Conservation (phyloP, 2,329 filamentous ascomycete species). For the Pseudogymnoascus sp. region DNA sequence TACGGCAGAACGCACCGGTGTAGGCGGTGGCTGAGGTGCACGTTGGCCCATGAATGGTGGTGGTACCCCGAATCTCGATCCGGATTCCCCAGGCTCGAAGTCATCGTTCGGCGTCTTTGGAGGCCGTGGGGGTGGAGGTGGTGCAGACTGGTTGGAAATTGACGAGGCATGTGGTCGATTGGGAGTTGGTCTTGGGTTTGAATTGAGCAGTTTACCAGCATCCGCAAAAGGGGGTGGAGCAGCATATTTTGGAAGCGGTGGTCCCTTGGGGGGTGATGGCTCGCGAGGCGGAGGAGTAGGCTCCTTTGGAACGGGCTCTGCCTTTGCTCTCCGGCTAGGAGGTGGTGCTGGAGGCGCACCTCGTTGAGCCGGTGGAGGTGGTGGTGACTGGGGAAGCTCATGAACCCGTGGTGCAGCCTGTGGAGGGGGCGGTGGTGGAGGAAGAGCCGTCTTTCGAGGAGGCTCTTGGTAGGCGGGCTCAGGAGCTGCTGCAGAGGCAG, state of each 20-base stretch:
- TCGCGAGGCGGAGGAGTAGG: conserved; percentile 57
- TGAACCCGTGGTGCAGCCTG: conserved; percentile 31
- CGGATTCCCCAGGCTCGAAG: conserved; percentile 38
- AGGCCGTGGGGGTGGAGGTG: conserved; percentile 60
- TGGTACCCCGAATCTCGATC: conserved; percentile 64
- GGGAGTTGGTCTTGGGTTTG: conserved; percentile 32
- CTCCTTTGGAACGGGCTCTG: conserved; percentile 38
- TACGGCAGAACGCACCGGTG: conserved; percentile 61
- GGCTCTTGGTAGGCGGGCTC: conserved; percentile 32
- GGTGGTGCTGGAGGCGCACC: conserved; percentile 46
- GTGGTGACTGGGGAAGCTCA: conserved; percentile 25
- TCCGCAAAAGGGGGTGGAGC: conserved; percentile 84
- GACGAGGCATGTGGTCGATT: conserved; percentile 42
- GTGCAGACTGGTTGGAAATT: conserved; percentile 44
- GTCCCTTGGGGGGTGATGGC: conserved; percentile 54
- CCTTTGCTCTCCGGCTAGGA: conserved; percentile 51
- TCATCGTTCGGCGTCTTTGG: conserved; percentile 67
- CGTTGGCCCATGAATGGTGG: conserved; percentile 67
- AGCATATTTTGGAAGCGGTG: conserved; percentile 62
- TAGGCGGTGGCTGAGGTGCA: conserved; percentile 61
- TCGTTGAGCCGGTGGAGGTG: conserved; percentile 22
- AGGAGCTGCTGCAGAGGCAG: conserved; percentile 28
- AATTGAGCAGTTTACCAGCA: conserved; percentile 70
- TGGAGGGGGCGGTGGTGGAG: conserved; percentile 56
- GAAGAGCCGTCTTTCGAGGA: conserved; percentile 40